Conservation (phyloP, 2,329 filamentous ascomycete genomes). For the Zymoseptoria brevis region DNA sequence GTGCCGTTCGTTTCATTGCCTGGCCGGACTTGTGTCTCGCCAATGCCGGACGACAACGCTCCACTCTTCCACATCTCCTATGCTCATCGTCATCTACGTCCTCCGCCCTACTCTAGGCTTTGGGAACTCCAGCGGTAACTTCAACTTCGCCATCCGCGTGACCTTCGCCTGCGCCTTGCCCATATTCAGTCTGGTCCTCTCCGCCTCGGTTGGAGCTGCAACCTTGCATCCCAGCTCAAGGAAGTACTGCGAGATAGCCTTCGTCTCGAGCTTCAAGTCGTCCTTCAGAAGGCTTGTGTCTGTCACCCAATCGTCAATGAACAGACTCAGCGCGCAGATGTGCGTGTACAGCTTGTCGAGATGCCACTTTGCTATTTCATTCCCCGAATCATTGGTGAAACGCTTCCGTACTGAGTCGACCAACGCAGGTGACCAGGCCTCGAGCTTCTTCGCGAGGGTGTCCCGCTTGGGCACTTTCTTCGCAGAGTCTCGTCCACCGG, state of each 20-base stretch:
- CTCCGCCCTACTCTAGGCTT: constrained; percentile 36
- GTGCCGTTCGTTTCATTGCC: neutral
- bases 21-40: neutral
- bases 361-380: constrained; percentile 62
- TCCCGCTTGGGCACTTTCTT: constrained; percentile 53
- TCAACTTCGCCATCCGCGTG: constrained; percentile 61
- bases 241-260: constrained; percentile 62
- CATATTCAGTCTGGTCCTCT: constrained; percentile 44
- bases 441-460: constrained; percentile 51
- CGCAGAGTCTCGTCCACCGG: constrained; percentile 25
- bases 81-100: neutral
- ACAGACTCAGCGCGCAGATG: constrained; percentile 61
- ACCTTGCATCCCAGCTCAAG: constrained; percentile 66
- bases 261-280: constrained; percentile 65
- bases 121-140: constrained; percentile 75
- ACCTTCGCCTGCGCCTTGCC: constrained; percentile 53
- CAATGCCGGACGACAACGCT: neutral
- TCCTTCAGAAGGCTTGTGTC: constrained; percentile 62
- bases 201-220: constrained; percentile 37
- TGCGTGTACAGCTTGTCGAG: constrained; percentile 65
- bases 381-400: constrained; percentile 53
- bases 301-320: constrained; percentile 65
- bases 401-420: constrained; percentile 60
- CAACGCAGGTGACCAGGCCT: constrained; percentile 51
- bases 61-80: neutral